phyloP scores from a whole-genome alignment of 2,329 filamentous ascomycete species.

The Fusarium liriodendri region DNA sequence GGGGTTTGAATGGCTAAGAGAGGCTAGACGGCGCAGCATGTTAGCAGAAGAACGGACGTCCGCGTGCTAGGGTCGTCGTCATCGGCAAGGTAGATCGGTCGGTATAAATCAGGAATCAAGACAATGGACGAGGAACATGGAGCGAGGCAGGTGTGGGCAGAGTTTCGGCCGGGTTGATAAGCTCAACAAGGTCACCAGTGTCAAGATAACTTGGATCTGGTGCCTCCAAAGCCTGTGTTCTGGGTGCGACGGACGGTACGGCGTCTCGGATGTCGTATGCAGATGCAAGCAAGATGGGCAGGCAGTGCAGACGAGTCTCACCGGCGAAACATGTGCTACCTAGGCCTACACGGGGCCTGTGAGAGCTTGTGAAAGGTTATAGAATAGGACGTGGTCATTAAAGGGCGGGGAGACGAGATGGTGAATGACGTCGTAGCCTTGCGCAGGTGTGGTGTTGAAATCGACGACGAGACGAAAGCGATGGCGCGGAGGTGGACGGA shows the following conservation, averaged over 20 bases:
- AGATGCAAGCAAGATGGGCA: constrained; percentile 35
- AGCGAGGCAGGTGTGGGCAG: constrained; percentile 11
- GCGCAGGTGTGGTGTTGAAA: constrained; percentile 23
- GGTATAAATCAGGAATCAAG: constrained; percentile 28
- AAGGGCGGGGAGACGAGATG: constrained; percentile 21
- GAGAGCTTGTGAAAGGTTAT: constrained; percentile 12
- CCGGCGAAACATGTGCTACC: constrained; percentile 46
- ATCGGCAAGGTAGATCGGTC: constrained; percentile 38
- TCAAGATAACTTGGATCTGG: constrained; percentile 18
- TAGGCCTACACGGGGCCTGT: constrained; percentile 33
- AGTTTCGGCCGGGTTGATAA: constrained; percentile 9
- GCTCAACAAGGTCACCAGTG: constrained; percentile 7
- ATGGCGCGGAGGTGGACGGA: constrained; percentile 35
- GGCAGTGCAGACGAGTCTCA: constrained; percentile 43
- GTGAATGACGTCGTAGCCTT: constrained; percentile 20
- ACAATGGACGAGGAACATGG: constrained; percentile 17
- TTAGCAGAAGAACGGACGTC: constrained; percentile 42
- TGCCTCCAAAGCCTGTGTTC: constrained; percentile 25
- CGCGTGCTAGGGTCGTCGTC: constrained; percentile 36
- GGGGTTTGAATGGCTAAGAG: constrained; percentile 39
- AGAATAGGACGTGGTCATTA: constrained; percentile 34
- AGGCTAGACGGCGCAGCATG: constrained; percentile 45
- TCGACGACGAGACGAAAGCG: constrained; percentile 19
- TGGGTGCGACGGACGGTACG: constrained; percentile 35
- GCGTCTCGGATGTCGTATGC: constrained; percentile 33